Evolutionary conservation across 2,329 filamentous ascomycete species (phyloP), one percentile per base, ranked within the genome.

Genomic region (Lizonia empirigonia): DNA sequence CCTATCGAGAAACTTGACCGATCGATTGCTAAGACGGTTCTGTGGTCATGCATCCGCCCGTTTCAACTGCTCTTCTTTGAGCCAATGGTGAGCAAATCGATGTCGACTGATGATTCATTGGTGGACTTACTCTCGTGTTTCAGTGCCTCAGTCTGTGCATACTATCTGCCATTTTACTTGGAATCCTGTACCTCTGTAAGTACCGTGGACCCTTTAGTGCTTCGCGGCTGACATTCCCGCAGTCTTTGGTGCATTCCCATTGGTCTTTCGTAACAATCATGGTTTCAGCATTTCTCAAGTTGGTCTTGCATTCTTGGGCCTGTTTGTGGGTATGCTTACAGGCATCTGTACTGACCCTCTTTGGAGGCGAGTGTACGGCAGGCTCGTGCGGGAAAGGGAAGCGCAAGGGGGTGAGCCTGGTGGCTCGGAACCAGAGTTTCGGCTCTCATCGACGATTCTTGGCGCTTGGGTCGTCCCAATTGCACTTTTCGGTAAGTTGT

Each of bases 141-240:
- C 50, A 75, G 71, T 89, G 87, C 53, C 77, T 94, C 50, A 85
- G 85, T 60, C 84, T 97, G 20, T 94, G 91, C 72, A 75, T 94
- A 18, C 89, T 92, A 62, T 90, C 89, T 1, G 90, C 91, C 30
- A 84, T 97, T 45, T 77, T 96, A n/a, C 79, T 96, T 7, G 92
- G 91, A 5, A 88, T 96, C 35, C 76, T 96, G 2, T 96, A 96
- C 69, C 83, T 96, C 30, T 96, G 50, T 53, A 13, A 53, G 50
- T 53, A 26, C 16, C 23, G 23, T 19, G 22, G 15, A 9, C 27
- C 20, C 89, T 88, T 18, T 89, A 89, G 1, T 93, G 94, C 65
- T 82, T 86, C 4, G 76, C 93, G 23, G 15, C 44, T 52, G 19
- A 53, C 40, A 22, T 27, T 20, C 5, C 26, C 30, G 24, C 45